Conservation (phyloP, 1,139 yeast species). For the Yamadazyma diddensiae region DNA sequence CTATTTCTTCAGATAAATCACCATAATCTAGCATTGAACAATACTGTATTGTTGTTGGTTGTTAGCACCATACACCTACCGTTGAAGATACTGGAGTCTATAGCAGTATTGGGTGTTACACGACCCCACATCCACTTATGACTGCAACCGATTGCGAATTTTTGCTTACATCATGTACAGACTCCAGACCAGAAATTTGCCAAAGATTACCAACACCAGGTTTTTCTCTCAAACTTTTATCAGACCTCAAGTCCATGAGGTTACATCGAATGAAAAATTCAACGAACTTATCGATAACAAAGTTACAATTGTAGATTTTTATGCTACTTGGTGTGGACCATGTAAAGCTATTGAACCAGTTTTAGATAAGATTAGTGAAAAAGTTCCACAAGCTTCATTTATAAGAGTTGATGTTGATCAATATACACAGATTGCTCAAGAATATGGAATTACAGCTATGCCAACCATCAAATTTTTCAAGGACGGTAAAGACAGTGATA, state of each 20-base stretch:
- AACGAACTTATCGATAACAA: constrained; percentile 21
- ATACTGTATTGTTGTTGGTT: no score
- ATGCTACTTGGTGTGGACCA: constrained; percentile 49
- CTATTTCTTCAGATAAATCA: background rate
- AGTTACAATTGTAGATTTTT: constrained; percentile 37
- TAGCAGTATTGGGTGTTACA: no score
- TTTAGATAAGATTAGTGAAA: constrained; percentile 31
- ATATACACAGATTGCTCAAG: constrained; percentile 68
- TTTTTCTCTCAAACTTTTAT: constrained; percentile 3
- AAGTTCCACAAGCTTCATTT: constrained; percentile 38
- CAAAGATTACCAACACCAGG: background rate
- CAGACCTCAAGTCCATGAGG: constrained; percentile 19
- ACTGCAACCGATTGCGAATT: no score
- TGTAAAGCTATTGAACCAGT: constrained; percentile 44
- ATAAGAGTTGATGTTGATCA: constrained; percentile 42
- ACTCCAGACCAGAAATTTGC: background rate
- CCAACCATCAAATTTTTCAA: constrained; percentile 84
- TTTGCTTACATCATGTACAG: background rate
- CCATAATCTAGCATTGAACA: no score
- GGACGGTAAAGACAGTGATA: constrained; percentile 67
- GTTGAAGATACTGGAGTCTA: no score
- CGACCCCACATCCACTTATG: no score
- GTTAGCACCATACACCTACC: no score
- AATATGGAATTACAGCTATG: constrained; percentile 78
- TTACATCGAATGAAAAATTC: constrained; percentile 18